These are phyloP conservation scores for Planoprotostelium fungivorum DNA, from an alignment of 78 protist genomes.

Conservation along the genomic window DNA sequence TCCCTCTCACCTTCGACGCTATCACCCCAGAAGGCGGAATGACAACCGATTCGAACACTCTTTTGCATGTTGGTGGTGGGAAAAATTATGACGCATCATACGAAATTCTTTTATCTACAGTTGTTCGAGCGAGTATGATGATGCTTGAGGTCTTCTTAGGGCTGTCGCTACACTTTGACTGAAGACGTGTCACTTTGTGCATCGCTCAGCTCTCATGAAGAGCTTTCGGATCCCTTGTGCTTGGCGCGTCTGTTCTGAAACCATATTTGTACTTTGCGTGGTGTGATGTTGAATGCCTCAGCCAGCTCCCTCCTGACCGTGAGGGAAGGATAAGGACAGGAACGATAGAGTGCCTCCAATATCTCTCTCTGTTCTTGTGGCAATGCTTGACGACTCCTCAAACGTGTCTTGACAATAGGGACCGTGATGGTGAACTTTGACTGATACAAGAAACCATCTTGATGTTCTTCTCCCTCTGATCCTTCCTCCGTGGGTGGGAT, in stretches of 20 bases:
- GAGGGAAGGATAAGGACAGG: not conserved
- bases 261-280: not conserved
- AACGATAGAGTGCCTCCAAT: not conserved
- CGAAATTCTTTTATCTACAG: too few species aligned
- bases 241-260: too few species aligned
- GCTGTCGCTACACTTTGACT: not conserved
- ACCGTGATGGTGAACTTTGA: too few species aligned
- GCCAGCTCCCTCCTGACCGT: not conserved
- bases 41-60: slow-evolving; percentile 18
- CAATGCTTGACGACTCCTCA: too few species aligned
- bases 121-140: too few species aligned
- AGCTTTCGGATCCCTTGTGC: too few species aligned
- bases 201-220: not conserved
- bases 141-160: not conserved
- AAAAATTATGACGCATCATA: too few species aligned
- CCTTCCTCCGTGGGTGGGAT: too few species aligned
- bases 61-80: too few species aligned
- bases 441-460: too few species aligned
- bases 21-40: slow-evolving; percentile 44
- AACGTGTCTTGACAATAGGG: too few species aligned
- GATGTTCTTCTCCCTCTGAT: too few species aligned
- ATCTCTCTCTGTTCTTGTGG: not conserved
- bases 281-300: not conserved
- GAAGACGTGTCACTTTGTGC: not conserved
- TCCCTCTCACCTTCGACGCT: not conserved